Conservation (phyloP, 2,329 filamentous ascomycete genomes). For the Beauveria varroae region DNA sequence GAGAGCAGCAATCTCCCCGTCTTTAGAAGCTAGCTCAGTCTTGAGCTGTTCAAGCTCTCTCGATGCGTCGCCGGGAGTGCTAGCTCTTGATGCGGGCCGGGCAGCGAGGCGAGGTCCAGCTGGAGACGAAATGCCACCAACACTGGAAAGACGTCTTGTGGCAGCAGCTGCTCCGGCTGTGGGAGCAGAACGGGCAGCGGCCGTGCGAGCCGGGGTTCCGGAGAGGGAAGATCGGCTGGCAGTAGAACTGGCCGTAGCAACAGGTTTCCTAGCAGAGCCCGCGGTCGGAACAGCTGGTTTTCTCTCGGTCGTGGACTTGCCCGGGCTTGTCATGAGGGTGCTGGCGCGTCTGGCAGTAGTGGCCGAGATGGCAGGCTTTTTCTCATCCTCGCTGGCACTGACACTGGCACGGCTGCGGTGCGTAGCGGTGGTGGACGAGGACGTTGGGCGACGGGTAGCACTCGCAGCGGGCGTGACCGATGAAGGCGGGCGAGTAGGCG, state of each 20-base stretch:
- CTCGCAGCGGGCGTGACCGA: conserved; percentile 25
- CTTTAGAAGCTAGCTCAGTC: conserved; percentile 49
- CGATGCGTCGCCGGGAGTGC: conserved; percentile 32
- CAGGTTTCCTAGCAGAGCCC: conserved; percentile 27
- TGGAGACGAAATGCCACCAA: conserved; percentile 29
- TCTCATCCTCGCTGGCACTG: conserved; percentile 45
- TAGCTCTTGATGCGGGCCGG: conserved; percentile 32
- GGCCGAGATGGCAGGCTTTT: conserved; percentile 31
- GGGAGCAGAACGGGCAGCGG: conserved; percentile 31
- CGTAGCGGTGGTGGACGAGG: conserved; percentile 28
- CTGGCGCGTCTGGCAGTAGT: conserved; percentile 33
- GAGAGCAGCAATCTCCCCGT: conserved; percentile 49
- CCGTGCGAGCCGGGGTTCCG: conserved; percentile 24
- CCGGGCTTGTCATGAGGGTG: conserved; percentile 32
- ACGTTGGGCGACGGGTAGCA: conserved; percentile 25
- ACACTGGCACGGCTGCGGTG: conserved; percentile 41
- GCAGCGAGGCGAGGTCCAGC: conserved; percentile 27
- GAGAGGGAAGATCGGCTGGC: conserved; percentile 22
- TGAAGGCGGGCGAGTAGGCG: conserved; percentile 39
- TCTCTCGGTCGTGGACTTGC: conserved; percentile 25
- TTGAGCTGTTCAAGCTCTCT: conserved; percentile 56
- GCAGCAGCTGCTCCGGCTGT: conserved; percentile 34
- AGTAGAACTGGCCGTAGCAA: conserved; percentile 23
- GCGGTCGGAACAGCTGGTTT: conserved; percentile 27
- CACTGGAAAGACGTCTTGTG: conserved; percentile 51